These are phyloP conservation scores for Podaxis sp. DNA, from an alignment of 768 basidiomycete genomes.

Conservation along the genomic window DNA sequence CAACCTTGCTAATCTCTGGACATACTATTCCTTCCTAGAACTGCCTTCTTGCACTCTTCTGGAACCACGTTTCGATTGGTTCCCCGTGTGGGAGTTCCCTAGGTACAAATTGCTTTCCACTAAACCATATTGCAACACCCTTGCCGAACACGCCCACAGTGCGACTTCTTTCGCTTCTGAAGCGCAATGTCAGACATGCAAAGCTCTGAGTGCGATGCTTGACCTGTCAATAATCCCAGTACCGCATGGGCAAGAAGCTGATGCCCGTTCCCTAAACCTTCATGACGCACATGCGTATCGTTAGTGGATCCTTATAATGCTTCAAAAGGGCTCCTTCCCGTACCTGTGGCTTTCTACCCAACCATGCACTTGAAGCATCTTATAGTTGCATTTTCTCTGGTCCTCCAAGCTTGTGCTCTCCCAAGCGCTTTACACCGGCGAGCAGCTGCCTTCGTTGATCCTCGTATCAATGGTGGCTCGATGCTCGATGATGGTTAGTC, in stretches of 20 bases:
- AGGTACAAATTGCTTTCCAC: neutral
- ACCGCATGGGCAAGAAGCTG: conserved; percentile 3
- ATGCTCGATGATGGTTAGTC: conserved; percentile 57
- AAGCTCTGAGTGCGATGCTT: neutral
- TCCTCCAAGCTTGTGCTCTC: conserved; percentile 2
- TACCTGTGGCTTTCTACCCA: neutral
- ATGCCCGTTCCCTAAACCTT: neutral
- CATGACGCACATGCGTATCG: neutral
- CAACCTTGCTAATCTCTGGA: neutral
- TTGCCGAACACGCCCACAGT: neutral
- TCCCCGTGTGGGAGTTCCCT: neutral
- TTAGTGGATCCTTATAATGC: conserved; percentile 1
- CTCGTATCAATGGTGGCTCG: conserved; percentile 50
- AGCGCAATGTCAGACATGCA: neutral
- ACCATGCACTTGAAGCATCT: conserved; percentile 4
- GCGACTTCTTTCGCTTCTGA: neutral
- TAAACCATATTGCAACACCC: neutral
- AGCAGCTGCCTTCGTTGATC: conserved; percentile 39
- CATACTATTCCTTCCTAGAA: neutral
- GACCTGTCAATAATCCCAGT: neutral
- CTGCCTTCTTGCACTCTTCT: neutral
- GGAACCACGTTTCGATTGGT: neutral
- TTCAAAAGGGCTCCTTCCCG: neutral
- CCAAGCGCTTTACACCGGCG: conserved; percentile 17
- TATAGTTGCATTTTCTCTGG: neutral